These are phyloP conservation scores for Gossypium davidsonii DNA, from an alignment of 441 rosid species.

Conservation along the genomic window DNA sequence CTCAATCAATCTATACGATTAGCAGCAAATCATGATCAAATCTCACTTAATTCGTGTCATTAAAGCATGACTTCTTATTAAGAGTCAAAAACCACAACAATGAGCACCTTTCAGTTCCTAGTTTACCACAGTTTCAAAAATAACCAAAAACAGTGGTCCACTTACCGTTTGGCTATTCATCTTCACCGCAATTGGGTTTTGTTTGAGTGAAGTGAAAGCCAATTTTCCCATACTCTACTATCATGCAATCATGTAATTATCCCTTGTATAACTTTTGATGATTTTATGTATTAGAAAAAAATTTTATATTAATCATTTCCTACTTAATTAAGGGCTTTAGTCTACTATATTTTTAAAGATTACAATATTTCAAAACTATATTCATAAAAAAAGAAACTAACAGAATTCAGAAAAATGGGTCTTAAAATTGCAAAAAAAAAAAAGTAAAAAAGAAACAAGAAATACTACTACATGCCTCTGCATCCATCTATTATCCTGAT, in stretches of 20 bases:
- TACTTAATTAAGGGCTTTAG: too few relatives aligned
- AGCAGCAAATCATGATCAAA: not conserved
- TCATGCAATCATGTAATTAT: not conserved
- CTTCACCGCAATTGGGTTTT: slow-evolving; percentile 3
- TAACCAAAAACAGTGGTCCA: not conserved
- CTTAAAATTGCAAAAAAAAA: not conserved
- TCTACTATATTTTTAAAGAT: too few relatives aligned
- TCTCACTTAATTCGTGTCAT: not conserved
- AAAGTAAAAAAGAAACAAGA: not conserved
- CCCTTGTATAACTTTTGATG: not conserved
- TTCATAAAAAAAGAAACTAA: not conserved
- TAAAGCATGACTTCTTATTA: not conserved
- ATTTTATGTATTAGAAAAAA: not conserved
- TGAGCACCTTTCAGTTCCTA: not conserved
- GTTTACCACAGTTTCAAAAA: not conserved
- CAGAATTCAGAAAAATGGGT: not conserved
- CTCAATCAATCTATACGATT: not conserved
- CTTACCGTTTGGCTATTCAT: not conserved
- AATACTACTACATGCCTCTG: not conserved
- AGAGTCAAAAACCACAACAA: not conserved
- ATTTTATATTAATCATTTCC: too few relatives aligned
- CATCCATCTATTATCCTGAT: not conserved
- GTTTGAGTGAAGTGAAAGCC: slow-evolving; percentile 32
- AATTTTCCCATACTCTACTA: not conserved
- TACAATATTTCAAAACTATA: not conserved